These are phyloP conservation scores for Trametes hirsuta DNA, from an alignment of 1,284 basidiomycete genomes.

Conservation along the genomic window DNA sequence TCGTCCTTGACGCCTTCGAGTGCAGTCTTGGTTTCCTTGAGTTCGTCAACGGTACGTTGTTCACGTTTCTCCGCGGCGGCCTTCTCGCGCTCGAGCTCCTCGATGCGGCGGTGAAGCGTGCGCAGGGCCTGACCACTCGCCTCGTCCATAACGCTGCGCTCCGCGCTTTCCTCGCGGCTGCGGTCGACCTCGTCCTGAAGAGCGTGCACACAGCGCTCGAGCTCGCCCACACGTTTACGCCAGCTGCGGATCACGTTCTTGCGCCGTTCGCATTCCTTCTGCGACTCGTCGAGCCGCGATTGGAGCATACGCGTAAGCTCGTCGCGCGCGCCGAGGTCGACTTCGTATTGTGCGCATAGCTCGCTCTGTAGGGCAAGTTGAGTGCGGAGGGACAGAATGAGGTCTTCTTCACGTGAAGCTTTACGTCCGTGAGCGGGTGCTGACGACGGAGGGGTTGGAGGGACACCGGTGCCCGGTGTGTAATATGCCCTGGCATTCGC, in stretches of 20 bases:
- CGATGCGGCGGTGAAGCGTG: conserved; percentile 67
- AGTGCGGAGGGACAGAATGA: conserved; percentile 71
- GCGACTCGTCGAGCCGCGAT: conserved; percentile 51
- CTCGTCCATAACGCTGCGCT: conserved; percentile 77
- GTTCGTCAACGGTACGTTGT: conserved; percentile 28
- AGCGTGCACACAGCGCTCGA: conserved; percentile 63
- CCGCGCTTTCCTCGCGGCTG: conserved; percentile 66
- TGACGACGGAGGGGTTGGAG: conserved; percentile 61
- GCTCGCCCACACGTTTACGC: conserved; percentile 73
- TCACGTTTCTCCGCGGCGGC: conserved; percentile 49
- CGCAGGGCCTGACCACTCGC: conserved; percentile 71
- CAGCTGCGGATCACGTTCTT: conserved; percentile 55
- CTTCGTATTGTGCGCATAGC: conserved; percentile 71
- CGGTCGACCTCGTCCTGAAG: conserved; percentile 73
- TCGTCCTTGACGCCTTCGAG: conserved; percentile 49
- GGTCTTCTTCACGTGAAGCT: conserved; percentile 67
- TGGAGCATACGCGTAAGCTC: conserved; percentile 67
- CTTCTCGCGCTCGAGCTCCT: conserved; percentile 63
- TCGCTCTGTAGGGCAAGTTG: conserved; percentile 72
- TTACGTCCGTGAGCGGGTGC: conserved; percentile 51
- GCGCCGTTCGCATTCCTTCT: conserved; percentile 64
- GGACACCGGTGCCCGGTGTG: conserved; percentile 70
- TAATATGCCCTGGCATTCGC: conserved; percentile 76
- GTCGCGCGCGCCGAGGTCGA: conserved; percentile 70
- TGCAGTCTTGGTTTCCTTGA: conserved; percentile 43